These are phyloP conservation scores for Triangularia verruculosa DNA, from an alignment of 2,329 filamentous ascomycete genomes.

Conservation along the genomic window DNA sequence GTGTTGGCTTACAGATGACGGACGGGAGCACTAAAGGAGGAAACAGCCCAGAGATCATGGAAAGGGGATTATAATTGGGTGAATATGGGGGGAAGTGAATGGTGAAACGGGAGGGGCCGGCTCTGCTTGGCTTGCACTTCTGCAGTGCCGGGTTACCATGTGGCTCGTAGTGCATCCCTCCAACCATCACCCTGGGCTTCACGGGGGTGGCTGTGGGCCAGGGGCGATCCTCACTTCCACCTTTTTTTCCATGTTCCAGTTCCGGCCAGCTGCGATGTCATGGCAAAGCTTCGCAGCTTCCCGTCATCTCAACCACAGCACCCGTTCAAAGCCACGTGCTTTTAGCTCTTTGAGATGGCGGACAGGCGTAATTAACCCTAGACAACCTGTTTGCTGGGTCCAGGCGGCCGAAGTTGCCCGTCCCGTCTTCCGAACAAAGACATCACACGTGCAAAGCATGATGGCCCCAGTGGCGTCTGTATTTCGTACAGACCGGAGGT, in stretches of 20 bases:
- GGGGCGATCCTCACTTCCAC: constrained; percentile 10
- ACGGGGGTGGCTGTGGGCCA: background rate
- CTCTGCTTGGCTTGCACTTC: constrained; percentile 1
- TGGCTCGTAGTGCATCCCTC: background rate
- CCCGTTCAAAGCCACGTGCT: background rate
- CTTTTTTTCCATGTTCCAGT: background rate
- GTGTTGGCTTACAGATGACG: too few relatives aligned
- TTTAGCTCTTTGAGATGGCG: background rate
- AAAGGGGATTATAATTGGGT: constrained; percentile 5
- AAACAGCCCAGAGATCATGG: background rate
- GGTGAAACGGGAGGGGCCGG: constrained; percentile 6
- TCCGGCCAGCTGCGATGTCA: background rate
- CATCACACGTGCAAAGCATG: background rate
- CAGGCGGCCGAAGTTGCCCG: background rate
- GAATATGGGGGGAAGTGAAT: background rate
- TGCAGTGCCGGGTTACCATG: constrained; percentile 6
- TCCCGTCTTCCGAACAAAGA: background rate
- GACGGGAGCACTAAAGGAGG: background rate
- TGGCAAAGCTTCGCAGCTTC: background rate
- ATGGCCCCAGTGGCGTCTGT: background rate
- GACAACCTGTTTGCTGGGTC: background rate
- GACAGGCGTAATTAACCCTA: background rate
- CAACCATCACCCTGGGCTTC: background rate
- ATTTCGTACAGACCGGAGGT: background rate
- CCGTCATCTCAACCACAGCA: background rate